These are phyloP conservation scores for Rhizophora mangle DNA, from an alignment of 345 rosid genomes.

Conservation along the genomic window DNA sequence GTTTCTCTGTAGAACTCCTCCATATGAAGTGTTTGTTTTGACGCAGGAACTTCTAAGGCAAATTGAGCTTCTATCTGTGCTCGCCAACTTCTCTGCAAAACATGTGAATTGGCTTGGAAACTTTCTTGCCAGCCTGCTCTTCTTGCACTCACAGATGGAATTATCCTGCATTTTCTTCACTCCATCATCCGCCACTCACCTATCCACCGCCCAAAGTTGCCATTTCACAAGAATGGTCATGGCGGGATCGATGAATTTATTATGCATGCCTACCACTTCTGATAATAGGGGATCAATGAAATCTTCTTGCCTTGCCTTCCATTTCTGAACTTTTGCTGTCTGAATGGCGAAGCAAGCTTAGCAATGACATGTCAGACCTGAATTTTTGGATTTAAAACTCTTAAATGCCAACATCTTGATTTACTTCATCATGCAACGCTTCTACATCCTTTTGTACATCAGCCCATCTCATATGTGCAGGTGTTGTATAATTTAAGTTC, in stretches of 20 bases:
- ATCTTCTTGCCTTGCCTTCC: slow-evolving; percentile 58
- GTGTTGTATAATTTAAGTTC: slow-evolving; percentile 55
- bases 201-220: slow-evolving; percentile 46
- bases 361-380: slow-evolving; percentile 67
- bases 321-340: slow-evolving; percentile 58
- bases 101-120: slow-evolving; percentile 51
- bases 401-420: slow-evolving; percentile 54
- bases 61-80: slow-evolving; percentile 60
- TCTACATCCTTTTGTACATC: slow-evolving; percentile 72
- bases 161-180: slow-evolving; percentile 54
- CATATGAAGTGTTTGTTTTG: slow-evolving; percentile 80
- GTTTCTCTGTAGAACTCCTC: slow-evolving; percentile 32
- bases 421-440: slow-evolving; percentile 75
- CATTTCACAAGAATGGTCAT: slow-evolving; percentile 42
- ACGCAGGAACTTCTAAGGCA: slow-evolving; percentile 80
- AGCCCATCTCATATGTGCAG: slow-evolving; percentile 72
- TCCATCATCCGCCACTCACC: slow-evolving; percentile 49
- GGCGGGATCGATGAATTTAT: slow-evolving; percentile 49
- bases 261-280: slow-evolving; percentile 47
- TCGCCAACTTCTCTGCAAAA: slow-evolving; percentile 57
- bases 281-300: slow-evolving; percentile 62
- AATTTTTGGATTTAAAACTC: slow-evolving; percentile 50
- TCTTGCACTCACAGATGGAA: slow-evolving; percentile 59
- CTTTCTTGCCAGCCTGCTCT: slow-evolving; percentile 59
- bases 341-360: slow-evolving; percentile 69